Evolutionary conservation across 108 stramenopile species (phyloP).

Genomic region (Cyclotella choctawhatcheeana): DNA sequence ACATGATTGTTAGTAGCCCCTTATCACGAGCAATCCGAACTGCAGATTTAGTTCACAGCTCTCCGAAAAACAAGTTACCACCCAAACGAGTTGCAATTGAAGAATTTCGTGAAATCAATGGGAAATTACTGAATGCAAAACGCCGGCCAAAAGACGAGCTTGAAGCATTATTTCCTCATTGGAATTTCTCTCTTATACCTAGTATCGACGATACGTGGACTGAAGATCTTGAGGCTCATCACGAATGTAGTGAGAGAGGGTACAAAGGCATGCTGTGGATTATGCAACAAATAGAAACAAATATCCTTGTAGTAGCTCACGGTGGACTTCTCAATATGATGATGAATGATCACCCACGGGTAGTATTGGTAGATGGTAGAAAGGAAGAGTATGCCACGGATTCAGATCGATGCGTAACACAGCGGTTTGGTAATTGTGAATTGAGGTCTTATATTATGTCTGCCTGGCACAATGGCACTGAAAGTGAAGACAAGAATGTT

Average conservation of each 20-base stretch:
- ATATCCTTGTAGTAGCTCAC: slow-evolving; percentile 67
- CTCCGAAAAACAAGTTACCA: neutral
- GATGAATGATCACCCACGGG: slow-evolving; percentile 64
- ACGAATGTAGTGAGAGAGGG: slow-evolving; percentile 72
- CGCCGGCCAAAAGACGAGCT: slow-evolving; percentile 57
- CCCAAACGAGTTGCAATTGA: slow-evolving; percentile 58
- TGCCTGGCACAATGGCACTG: slow-evolving; percentile 22
- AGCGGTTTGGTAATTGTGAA: slow-evolving; percentile 85
- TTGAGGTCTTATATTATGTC: slow-evolving; percentile 62
- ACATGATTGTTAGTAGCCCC: slow-evolving; percentile 46
- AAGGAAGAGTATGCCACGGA: neutral
- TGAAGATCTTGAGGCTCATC: slow-evolving; percentile 61
- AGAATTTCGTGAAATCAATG: slow-evolving; percentile 82
- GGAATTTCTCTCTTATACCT: slow-evolving; percentile 60
- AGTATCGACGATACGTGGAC: slow-evolving; percentile 63
- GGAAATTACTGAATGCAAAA: slow-evolving; percentile 74
- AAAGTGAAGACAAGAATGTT: neutral
- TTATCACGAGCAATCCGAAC: slow-evolving; percentile 40
- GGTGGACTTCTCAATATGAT: slow-evolving; percentile 73
- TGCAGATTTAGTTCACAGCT: slow-evolving; percentile 36
- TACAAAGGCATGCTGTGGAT: slow-evolving; percentile 68
- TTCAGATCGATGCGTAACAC: slow-evolving; percentile 36
- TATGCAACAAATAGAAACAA: slow-evolving; percentile 52
- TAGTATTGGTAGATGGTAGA: slow-evolving; percentile 60
- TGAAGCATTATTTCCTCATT: slow-evolving; percentile 59